phyloP scores from a whole-genome alignment of 2,329 filamentous ascomycete species.

The Sarocladium oryzae region DNA sequence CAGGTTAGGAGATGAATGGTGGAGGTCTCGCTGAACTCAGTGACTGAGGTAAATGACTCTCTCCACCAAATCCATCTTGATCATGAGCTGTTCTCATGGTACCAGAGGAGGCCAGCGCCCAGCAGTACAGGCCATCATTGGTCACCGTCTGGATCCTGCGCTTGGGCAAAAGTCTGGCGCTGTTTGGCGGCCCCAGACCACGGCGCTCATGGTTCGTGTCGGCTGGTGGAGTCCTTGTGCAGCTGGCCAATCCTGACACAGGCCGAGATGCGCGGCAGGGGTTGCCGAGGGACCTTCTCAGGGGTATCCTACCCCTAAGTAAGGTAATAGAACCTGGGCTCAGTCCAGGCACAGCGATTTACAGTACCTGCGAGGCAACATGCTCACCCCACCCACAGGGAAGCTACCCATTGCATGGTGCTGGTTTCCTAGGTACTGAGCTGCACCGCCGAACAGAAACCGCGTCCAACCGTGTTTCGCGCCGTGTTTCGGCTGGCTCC shows the following conservation, averaged over 20 bases:
- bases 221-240: neutral
- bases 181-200: slow-evolving; percentile 1
- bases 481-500: slow-evolving; percentile 4
- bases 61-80: no score
- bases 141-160: slow-evolving; percentile 4
- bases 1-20: no score
- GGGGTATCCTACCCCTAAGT: neutral
- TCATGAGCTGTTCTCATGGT: no score
- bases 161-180: neutral
- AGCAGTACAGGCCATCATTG: neutral
- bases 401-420: neutral
- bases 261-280: slow-evolving; percentile 4
- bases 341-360: neutral
- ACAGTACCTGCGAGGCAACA: no score
- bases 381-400: no score
- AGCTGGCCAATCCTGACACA: slow-evolving; percentile 7
- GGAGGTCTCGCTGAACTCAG: no score
- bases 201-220: slow-evolving; percentile 4
- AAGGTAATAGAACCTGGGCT: neutral
- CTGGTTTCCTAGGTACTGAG: neutral
- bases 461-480: slow-evolving; percentile 5
- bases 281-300: neutral
- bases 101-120: no score
- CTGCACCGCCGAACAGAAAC: neutral
- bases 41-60: no score